Evolutionary conservation across 2,329 filamentous ascomycete species (phyloP).

Genomic region (Tolypocladium album): DNA sequence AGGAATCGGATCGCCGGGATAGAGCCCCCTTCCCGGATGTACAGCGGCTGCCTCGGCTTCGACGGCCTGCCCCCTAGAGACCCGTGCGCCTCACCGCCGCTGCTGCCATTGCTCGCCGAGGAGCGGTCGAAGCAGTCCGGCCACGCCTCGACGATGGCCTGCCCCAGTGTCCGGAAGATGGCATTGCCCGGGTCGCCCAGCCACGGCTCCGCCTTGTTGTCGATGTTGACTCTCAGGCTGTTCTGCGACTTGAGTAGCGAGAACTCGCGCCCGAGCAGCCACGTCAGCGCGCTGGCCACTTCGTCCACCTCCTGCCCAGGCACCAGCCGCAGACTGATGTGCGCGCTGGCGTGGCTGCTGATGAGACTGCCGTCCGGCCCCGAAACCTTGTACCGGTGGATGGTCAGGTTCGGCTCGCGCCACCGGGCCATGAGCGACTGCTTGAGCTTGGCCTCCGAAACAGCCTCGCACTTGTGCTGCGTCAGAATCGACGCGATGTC

Average conservation of each 20-base stretch:
- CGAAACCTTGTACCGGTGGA: constrained; percentile 87
- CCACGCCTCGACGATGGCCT: constrained; percentile 80
- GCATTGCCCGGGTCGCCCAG: constrained; percentile 83
- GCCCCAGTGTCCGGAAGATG: constrained; percentile 81
- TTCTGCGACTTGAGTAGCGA: constrained; percentile 69
- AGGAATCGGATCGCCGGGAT: constrained; percentile 91
- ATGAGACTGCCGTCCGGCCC: constrained; percentile 89
- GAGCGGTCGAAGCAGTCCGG: constrained; percentile 37
- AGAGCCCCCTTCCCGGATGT: constrained; percentile 89
- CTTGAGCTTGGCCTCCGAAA: constrained; percentile 59
- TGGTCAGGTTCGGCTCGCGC: constrained; percentile 89
- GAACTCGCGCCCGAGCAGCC: constrained; percentile 64
- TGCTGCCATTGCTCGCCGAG: constrained; percentile 4
- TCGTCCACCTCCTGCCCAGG: constrained; percentile 80
- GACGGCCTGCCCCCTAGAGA: neutral
- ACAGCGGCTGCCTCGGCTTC: constrained; percentile 57
- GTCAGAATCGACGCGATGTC: constrained; percentile 74
- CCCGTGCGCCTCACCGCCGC: neutral
- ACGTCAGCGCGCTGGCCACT: constrained; percentile 57
- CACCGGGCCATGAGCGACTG: constrained; percentile 83
- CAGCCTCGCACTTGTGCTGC: constrained; percentile 52
- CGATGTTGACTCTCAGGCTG: constrained; percentile 67
- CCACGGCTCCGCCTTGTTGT: constrained; percentile 94
- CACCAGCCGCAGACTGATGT: constrained; percentile 83
- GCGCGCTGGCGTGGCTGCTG: constrained; percentile 76